phyloP scores from a whole-genome alignment of 768 basidiomycete genomes.

The Calocera viscosa region DNA sequence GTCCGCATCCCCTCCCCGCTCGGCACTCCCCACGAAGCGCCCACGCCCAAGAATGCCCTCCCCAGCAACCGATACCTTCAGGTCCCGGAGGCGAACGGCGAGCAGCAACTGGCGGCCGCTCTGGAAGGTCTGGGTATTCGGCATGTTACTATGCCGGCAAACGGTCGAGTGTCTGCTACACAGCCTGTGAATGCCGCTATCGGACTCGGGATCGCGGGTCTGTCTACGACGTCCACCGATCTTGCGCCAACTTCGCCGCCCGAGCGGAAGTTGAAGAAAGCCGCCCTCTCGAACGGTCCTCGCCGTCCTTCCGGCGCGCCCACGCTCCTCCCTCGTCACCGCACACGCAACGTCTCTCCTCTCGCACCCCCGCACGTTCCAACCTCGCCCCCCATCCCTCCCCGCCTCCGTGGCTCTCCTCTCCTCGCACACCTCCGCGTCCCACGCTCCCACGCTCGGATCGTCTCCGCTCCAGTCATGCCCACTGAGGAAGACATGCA shows the following conservation, averaged over 20 bases:
- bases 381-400: not conserved
- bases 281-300: not conserved
- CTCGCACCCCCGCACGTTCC: not conserved
- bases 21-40: not conserved
- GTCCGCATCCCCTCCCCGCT: not conserved
- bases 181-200: not conserved
- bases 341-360: conserved; percentile 2
- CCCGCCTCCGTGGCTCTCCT: not conserved
- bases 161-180: not conserved
- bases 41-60: not conserved
- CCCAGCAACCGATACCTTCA: not conserved
- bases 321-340: not conserved
- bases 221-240: not conserved
- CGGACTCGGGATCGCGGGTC: not conserved
- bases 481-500: not conserved
- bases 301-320: not conserved
- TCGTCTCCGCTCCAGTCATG: not conserved
- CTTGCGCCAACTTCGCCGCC: not conserved
- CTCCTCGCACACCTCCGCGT: not conserved
- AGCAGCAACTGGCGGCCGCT: not conserved
- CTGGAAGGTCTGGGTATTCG: not conserved
- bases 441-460: not conserved
- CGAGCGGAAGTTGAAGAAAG: not conserved
- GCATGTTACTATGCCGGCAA: not conserved
- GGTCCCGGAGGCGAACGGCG: conserved; percentile 3